Conservation (phyloP, 352 stramenopile genomes). For the Globisporangium camurandrum region DNA sequence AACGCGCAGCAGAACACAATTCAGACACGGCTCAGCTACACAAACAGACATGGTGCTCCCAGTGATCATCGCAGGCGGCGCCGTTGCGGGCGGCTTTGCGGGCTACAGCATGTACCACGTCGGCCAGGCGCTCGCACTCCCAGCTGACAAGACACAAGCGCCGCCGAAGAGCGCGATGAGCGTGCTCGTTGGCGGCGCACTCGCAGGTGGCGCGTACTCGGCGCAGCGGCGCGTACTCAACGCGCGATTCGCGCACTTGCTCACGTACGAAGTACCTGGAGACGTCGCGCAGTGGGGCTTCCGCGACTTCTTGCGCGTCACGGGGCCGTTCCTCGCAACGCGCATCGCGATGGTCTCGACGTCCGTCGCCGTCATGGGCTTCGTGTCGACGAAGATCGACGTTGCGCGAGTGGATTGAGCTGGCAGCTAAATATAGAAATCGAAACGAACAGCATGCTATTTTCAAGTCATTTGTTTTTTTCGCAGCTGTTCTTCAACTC, state of each 20-base stretch:
- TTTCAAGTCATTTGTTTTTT: too few species aligned
- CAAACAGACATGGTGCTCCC: constrained; percentile 46
- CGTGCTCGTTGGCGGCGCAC: constrained; percentile 21
- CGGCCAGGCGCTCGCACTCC: constrained; percentile 41
- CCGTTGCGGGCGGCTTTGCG: constrained; percentile 32
- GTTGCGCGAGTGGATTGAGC: too few species aligned
- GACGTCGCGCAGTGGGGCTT: constrained; percentile 65
- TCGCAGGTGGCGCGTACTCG: constrained; percentile 39
- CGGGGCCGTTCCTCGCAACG: constrained; percentile 40
- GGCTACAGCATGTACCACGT: constrained; percentile 66
- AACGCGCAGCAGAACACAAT: not conserved
- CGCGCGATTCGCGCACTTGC: constrained; percentile 45
- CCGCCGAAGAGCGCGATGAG: constrained; percentile 36
- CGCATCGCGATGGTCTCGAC: constrained; percentile 61
- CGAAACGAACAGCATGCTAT: too few species aligned
- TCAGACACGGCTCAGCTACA: not conserved
- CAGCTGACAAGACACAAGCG: constrained; percentile 15
- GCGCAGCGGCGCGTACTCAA: constrained; percentile 43
- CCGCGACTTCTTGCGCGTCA: constrained; percentile 60
- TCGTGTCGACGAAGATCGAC: constrained; percentile 56
- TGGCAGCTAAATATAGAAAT: too few species aligned
- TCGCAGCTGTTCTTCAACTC: too few species aligned
- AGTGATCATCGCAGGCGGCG: constrained; percentile 50
- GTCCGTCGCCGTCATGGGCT: constrained; percentile 60
- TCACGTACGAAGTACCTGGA: constrained; percentile 64